Percentiles rank a stretch among this genome's conserved stretches.
Conservation (phyloP, 306 rosid species). For the Spatholobus suberectus region DNA sequence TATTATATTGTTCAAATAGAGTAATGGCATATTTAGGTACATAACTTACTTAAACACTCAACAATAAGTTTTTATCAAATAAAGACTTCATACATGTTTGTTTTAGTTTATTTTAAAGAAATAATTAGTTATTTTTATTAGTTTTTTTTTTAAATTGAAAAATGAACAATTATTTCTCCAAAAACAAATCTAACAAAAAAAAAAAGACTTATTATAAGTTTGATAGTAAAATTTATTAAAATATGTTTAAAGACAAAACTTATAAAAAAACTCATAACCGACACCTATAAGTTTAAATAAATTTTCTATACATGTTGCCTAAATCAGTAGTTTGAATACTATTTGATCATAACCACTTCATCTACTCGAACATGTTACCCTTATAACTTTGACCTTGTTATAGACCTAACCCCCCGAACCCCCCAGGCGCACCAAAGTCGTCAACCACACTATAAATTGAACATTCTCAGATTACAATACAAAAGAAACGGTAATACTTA, state of each 20-base stretch:
- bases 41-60: neutral
- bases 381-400: neutral
- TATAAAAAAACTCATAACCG: neutral
- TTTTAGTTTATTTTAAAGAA: neutral
- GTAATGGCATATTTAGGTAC: neutral
- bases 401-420: neutral
- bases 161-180: neutral
- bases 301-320: neutral
- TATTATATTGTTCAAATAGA: neutral
- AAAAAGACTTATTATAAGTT: neutral
- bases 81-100: neutral
- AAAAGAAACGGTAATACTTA: neutral
- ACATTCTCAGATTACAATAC: neutral
- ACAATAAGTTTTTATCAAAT: neutral
- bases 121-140: neutral
- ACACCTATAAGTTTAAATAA: neutral
- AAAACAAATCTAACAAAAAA: neutral
- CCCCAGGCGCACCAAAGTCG: neutral
- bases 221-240: neutral
- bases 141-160: neutral
- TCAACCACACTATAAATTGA: neutral
- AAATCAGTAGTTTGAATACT: neutral
- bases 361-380: neutral
- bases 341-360: neutral
- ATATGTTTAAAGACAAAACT: neutral